Conservation (phyloP, 129 eudicot species). For the Helichrysum umbraculigerum region DNA sequence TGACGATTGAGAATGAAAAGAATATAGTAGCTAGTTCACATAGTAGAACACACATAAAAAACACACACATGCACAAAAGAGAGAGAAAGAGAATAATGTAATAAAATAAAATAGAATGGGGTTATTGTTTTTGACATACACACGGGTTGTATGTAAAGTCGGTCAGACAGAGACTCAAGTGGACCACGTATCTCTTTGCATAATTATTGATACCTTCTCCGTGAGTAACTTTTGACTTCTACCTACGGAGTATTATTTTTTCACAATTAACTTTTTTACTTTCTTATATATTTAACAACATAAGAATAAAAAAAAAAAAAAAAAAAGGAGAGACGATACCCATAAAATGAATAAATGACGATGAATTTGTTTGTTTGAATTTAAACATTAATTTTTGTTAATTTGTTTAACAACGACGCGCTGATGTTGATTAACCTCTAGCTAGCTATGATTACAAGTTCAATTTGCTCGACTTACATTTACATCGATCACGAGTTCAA, state of each 20-base stretch:
- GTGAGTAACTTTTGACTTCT: conserved; percentile 46
- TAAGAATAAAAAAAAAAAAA: too few relatives aligned
- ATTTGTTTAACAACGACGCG: too few relatives aligned
- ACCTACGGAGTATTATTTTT: conserved; percentile 9
- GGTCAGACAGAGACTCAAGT: conserved; percentile 36
- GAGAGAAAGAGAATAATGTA: conserved; percentile 6
- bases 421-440: too few relatives aligned
- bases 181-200: conserved; percentile 35
- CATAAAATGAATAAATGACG: too few relatives aligned
- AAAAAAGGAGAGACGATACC: too few relatives aligned
- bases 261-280: not conserved
- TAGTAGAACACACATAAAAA: conserved; percentile 24
- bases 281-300: not conserved
- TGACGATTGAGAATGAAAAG: conserved; percentile 8
- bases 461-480: too few relatives aligned
- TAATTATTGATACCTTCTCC: conserved; percentile 39
- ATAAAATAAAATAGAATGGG: not conserved
- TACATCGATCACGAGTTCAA: too few relatives aligned
- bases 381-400: too few relatives aligned
- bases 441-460: too few relatives aligned
- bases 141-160: conserved; percentile 43
- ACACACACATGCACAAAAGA: conserved; percentile 10
- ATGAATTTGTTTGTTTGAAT: too few relatives aligned
- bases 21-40: conserved; percentile 2
- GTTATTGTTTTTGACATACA: not conserved